Conservation (phyloP, 1,284 basidiomycete genomes). For the Ceratobasidium papillatum region DNA sequence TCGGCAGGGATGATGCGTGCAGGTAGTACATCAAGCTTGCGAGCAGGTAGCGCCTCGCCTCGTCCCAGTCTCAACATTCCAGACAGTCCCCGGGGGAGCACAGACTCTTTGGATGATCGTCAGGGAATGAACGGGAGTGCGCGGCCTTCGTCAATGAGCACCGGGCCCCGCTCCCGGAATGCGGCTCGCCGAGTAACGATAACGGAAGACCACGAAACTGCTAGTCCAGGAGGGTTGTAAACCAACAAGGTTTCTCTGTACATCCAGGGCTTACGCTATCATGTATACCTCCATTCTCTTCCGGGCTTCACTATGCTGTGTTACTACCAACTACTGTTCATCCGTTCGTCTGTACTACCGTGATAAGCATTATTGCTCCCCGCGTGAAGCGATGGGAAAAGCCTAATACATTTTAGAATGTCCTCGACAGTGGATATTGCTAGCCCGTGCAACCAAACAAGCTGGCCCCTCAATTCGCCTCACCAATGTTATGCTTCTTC, state of each 20-base stretch:
- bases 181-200: constrained; percentile 16
- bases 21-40: constrained; percentile 16
- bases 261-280: neutral
- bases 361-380: constrained; percentile 1
- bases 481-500: constrained; percentile 79
- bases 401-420: neutral
- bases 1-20: constrained; percentile 13
- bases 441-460: neutral
- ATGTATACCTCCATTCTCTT: neutral
- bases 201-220: constrained; percentile 8
- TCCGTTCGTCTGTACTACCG: constrained; percentile 15
- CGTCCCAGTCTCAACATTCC: neutral
- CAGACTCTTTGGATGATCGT: constrained; percentile 28
- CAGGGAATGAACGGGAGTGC: neutral
- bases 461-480: constrained; percentile 57
- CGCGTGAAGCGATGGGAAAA: constrained; percentile 10
- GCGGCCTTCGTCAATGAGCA: neutral
- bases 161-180: constrained; percentile 27
- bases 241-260: neutral
- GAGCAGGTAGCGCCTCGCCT: constrained; percentile 19
- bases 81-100: constrained; percentile 30
- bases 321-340: constrained; percentile 12
- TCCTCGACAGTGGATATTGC: neutral
- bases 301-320: constrained; percentile 6
- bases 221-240: constrained; percentile 22